Percentiles rank a stretch among this genome's conserved stretches.
Evolutionary conservation across 768 basidiomycete genomes (phyloP).

Genomic region (Tremella yokohamensis): DNA sequence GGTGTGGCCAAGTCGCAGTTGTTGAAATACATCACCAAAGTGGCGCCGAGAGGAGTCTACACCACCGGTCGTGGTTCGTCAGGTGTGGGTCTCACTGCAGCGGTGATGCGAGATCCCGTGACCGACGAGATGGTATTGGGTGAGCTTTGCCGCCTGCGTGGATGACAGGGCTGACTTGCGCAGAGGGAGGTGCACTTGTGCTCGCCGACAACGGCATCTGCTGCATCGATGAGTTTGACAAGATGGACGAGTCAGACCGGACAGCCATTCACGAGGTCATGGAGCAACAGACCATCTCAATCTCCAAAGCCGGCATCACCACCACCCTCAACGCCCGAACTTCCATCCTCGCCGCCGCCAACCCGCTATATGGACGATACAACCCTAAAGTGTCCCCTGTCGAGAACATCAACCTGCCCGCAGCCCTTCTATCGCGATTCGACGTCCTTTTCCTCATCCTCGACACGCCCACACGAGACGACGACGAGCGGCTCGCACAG

Average conservation of each 20-base stretch:
- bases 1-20: constrained; percentile 90
- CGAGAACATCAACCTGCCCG: constrained; percentile 98
- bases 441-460: constrained; percentile 94
- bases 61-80: constrained; percentile 98
- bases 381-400: constrained; percentile 96
- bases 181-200: constrained; percentile 99
- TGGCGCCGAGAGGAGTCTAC: constrained; percentile 94
- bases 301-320: constrained; percentile 59
- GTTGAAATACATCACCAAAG: constrained; percentile 91
- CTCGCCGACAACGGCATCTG: constrained; percentile 99
- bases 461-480: constrained; percentile 90
- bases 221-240: constrained; percentile 99
- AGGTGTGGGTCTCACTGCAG: constrained; percentile 96
- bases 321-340: constrained; percentile 58
- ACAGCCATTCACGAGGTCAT: constrained; percentile 99
- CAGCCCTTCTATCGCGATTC: constrained; percentile 91
- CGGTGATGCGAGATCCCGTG: constrained; percentile 98
- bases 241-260: constrained; percentile 97
- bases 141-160: constrained; percentile 53
- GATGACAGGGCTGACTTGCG: constrained; percentile 8
- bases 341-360: constrained; percentile 81
- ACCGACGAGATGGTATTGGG: constrained; percentile 99
- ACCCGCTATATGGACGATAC: constrained; percentile 95
- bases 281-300: constrained; percentile 62
- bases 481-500: constrained; percentile 90